Percentiles rank a stretch among this genome's conserved stretches.
Conservation (phyloP, 1,139 yeast genomes). For the Debaryomycetaceae sp. region DNA sequence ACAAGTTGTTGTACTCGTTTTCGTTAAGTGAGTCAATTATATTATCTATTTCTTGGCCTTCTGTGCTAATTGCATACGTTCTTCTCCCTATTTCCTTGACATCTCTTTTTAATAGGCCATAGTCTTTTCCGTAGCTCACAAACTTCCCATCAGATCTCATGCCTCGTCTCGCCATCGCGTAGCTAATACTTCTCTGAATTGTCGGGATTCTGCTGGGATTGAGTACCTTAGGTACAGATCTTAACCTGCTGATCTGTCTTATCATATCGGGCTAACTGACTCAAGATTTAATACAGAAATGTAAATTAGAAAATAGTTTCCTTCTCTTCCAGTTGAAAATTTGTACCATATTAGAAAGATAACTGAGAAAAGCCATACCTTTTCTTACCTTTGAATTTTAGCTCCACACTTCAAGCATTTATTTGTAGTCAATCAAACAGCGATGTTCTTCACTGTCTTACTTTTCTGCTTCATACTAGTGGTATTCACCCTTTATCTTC, state of each 20-base stretch:
- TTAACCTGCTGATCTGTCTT: background rate
- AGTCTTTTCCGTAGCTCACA: background rate
- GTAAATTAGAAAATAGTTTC: too few relatives aligned
- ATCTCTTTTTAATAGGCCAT: background rate
- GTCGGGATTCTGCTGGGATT: background rate
- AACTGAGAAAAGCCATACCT: too few relatives aligned
- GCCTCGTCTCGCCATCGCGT: background rate
- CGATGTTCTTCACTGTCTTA: conserved; percentile 29
- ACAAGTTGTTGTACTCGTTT: conserved; percentile 52
- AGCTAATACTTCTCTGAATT: background rate
- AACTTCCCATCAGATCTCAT: background rate
- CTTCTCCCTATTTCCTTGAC: background rate
- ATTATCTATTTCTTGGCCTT: conserved; percentile 50
- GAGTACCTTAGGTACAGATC: background rate
- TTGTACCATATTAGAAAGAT: too few relatives aligned
- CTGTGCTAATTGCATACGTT: conserved; percentile 27
- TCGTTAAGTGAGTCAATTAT: conserved; percentile 45
- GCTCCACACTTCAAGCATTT: too few relatives aligned
- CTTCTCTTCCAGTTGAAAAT: too few relatives aligned
- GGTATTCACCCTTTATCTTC: conserved; percentile 30
- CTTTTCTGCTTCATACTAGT: conserved; percentile 27
- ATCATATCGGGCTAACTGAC: background rate
- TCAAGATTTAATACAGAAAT: too few relatives aligned
- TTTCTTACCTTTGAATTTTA: too few relatives aligned
- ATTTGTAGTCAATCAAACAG: too few relatives aligned